Base-by-base conservation (phyloP, 345 rosid genomes). In the Nephelium lappaceum region DNA sequence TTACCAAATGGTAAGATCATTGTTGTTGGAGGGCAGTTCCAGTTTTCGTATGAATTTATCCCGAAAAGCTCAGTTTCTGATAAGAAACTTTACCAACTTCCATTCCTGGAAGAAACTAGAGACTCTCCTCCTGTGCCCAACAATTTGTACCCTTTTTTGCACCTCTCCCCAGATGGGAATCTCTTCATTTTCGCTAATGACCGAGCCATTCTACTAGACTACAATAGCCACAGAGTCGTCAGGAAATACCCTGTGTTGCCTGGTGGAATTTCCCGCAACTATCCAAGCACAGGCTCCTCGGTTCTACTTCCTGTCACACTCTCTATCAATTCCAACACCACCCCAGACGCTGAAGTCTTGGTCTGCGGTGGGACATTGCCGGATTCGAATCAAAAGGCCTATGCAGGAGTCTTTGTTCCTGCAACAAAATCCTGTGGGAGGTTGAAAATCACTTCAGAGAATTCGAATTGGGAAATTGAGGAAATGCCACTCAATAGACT, bases 261-360 rank as follows among this genome's bases (percentile, higher is more conserved):
- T 4, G 94, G 87, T 5, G 85, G 85, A 24, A 81, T 80, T 70
- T 86, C 92, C 0, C 80, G 91, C 36, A 83, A 79, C 71, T 90
- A 88, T 77, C 92, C 92, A 8, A 86, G 89, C 25, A 87, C 91
- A 5, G 92, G 92, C 6, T 87, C 92, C 2, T 83, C 92, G 1
- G 89, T 77, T 63, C 80, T 90, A 77, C 83, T 90, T 7, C 87
- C 90, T 5, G 15, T 84, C 19, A 65, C 45, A n/a, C 79, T 80
- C 19, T 75, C 73, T 2, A 51, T 6, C 23, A 43, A 49, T 14
- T 9, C 42, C 38, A 67, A 8, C 31, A 53, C 25, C 0, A 43
- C 14, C 49, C 78, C 82, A 18, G 72, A 77, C 0, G 88, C 86
- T 4, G 86, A 76, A 42, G 83, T 87, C 24, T 73, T 85, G 4